Percentiles rank a stretch among this genome's conserved stretches.
phyloP scores from a whole-genome alignment of 192 early-diverging fungal genomes.

The Physocladia obscura region DNA sequence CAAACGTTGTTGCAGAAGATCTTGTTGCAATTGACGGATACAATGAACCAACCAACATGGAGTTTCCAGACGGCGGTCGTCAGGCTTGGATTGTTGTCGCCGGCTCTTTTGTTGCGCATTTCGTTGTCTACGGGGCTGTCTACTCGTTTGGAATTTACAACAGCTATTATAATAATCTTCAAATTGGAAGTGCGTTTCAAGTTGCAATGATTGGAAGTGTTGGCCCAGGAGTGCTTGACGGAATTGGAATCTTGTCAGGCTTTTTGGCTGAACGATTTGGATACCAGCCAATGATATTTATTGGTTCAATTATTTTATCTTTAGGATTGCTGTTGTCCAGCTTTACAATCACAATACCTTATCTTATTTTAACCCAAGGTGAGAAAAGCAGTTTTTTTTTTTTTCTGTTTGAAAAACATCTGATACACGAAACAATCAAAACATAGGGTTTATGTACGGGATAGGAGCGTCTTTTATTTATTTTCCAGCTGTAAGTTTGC shows the following conservation, averaged over 20 bases:
- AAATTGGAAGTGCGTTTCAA: slow-evolving; percentile 6
- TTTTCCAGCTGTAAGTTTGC: slow-evolving; percentile 62
- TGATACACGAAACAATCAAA: slow-evolving; percentile 17
- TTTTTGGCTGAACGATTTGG: slow-evolving; percentile 47
- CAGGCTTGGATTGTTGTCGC: slow-evolving; percentile 3
- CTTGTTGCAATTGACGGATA: no score
- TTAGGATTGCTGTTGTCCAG: not conserved
- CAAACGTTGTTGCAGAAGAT: no score
- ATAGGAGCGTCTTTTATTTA: slow-evolving; percentile 65
- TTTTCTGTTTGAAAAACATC: slow-evolving; percentile 43
- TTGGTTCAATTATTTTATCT: slow-evolving; percentile 51
- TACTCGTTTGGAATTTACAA: slow-evolving; percentile 16
- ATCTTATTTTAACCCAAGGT: slow-evolving; percentile 10
- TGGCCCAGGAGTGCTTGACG: not conserved
- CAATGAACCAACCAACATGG: no score
- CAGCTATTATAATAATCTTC: not conserved
- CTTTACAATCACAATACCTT: slow-evolving; percentile 17
- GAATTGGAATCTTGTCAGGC: not conserved
- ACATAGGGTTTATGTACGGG: slow-evolving; percentile 74
- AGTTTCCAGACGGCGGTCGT: slow-evolving; percentile 8
- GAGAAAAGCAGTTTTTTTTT: no score
- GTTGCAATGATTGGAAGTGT: slow-evolving; percentile 17
- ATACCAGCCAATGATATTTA: slow-evolving; percentile 43
- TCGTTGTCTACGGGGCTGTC: slow-evolving; percentile 2
- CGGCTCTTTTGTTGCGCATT: slow-evolving; percentile 15